Base-by-base conservation (phyloP, 2,329 filamentous ascomycete genomes). In the Trichophyton benhamiae region DNA sequence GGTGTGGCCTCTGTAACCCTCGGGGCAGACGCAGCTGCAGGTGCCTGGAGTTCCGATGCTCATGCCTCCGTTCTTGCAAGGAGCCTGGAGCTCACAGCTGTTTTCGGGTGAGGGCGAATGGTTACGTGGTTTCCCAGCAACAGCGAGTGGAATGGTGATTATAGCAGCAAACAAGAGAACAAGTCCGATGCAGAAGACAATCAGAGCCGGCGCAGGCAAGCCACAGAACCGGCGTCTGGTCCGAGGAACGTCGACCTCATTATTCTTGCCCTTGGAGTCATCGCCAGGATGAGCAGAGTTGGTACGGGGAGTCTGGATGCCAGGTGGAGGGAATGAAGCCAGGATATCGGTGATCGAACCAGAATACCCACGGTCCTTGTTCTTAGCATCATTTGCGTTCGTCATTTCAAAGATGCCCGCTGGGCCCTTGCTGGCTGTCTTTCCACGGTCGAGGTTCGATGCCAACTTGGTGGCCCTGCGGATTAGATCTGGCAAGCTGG, bases 401-500 rank as follows among this genome's bases (percentile, higher is more conserved):
- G 75, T 66, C 63, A 77, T 69, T 74, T 81, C 75, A 74, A 81
- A 67, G 65, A 82, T 72, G 17, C 80, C 81, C 5, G 83, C 67
- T n/a, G 22, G 49, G 8, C 1, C 22, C 61, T 81, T 77, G 68
- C 83, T 86, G 11, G 83, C 83, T 20, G 84, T 86, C 66, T 76
- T 86, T 11, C 92, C 92, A 66, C 86, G 86, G 68, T 97, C 92
- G 62, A 99, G 85, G 74, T 95, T 91, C 0, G 89, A 84, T 15
- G 91, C 92, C 42, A 97, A 78, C 66, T 84, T 85, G 0, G 92
- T 97, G 9, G 94, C 94, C 67, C 94, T 84, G 68, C 85, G 82
- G 66, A 99, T 97, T 63, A 99, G 77, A 71, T 97, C 94, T 0
- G 91, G 88, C 63, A 99, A 77, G 74, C 91, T 96, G 1, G 94